Evolutionary conservation across 2,329 filamentous ascomycete genomes (phyloP).

Genomic region (Fusarium chaquense): DNA sequence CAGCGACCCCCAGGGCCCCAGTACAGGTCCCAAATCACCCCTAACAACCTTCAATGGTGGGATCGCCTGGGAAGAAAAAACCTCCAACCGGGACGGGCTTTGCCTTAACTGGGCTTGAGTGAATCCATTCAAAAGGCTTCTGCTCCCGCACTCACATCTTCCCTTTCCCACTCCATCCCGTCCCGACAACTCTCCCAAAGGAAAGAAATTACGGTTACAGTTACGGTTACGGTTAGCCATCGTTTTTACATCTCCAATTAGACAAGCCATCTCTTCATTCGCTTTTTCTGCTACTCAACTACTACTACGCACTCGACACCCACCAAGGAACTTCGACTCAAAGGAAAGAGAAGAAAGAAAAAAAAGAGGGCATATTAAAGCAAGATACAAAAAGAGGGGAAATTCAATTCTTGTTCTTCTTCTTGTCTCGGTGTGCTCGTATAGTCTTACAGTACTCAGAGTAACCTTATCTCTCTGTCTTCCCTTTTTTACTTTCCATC

Average conservation of each 20-base stretch:
- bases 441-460: constrained; percentile 30
- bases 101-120: constrained; percentile 35
- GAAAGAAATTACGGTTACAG: constrained; percentile 12
- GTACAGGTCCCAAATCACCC: constrained; percentile 51
- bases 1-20: constrained; percentile 44
- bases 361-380: constrained; percentile 6
- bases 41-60: constrained; percentile 52
- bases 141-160: constrained; percentile 53
- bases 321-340: constrained; percentile 3
- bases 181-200: constrained; percentile 34
- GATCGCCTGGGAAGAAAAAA: constrained; percentile 48
- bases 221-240: constrained; percentile 34
- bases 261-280: constrained; percentile 14
- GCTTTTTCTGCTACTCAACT: constrained; percentile 21
- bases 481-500: constrained; percentile 5
- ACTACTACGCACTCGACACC: constrained; percentile 6
- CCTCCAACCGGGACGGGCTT: constrained; percentile 43
- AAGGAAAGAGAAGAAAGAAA: constrained; percentile 14
- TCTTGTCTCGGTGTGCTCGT: constrained; percentile 33
- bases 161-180: constrained; percentile 49
- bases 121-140: constrained; percentile 57
- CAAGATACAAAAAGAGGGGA: constrained; percentile 31
- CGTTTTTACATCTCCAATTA: constrained; percentile 29
- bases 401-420: constrained; percentile 35
- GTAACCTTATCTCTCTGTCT: constrained; percentile 32